A percentile compares a stretch with the other conserved stretches of the same genome.
phyloP scores from a whole-genome alignment of 495 filamentous ascomycete genomes.

The Cladorrhinum samala region DNA sequence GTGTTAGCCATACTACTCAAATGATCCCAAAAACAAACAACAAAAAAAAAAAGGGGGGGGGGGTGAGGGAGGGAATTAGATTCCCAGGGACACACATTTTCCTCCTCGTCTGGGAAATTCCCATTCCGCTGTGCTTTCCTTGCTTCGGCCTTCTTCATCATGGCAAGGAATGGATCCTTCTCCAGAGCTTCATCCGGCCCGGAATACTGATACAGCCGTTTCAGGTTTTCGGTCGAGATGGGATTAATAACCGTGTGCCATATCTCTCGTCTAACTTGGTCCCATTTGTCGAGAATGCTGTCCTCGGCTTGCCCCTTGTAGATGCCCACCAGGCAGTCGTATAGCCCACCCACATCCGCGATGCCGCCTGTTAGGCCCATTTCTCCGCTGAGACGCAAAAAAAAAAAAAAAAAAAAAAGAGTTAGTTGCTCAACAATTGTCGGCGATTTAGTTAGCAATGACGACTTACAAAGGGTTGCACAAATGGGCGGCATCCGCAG shows the following conservation, averaged over 20 bases:
- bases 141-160: neutral
- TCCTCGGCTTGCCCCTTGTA: conserved; percentile 40
- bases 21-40: neutral
- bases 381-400: conserved; percentile 32
- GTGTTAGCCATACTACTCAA: neutral
- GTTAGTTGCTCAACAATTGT: too few relatives aligned
- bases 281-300: conserved; percentile 45
- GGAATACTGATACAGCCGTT: conserved; percentile 27
- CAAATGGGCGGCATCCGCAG: conserved; percentile 54
- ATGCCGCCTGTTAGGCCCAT: conserved; percentile 50
- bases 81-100: neutral
- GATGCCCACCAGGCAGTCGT: conserved; percentile 45
- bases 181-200: conserved; percentile 20
- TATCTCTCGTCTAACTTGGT: conserved; percentile 40
- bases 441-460: too few relatives aligned
- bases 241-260: conserved; percentile 45
- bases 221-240: conserved; percentile 40
- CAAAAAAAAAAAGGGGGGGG: neutral
- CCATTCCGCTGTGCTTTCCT: neutral
- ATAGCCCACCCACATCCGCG: conserved; percentile 46
- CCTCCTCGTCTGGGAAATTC: neutral
- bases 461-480: conserved; percentile 34
- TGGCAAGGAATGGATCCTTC: conserved; percentile 16
- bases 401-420: neutral
- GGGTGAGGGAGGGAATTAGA: too few relatives aligned